phyloP scores from a whole-genome alignment of 805 yeast genomes.

The Scheffersomyces amazonensis region DNA sequence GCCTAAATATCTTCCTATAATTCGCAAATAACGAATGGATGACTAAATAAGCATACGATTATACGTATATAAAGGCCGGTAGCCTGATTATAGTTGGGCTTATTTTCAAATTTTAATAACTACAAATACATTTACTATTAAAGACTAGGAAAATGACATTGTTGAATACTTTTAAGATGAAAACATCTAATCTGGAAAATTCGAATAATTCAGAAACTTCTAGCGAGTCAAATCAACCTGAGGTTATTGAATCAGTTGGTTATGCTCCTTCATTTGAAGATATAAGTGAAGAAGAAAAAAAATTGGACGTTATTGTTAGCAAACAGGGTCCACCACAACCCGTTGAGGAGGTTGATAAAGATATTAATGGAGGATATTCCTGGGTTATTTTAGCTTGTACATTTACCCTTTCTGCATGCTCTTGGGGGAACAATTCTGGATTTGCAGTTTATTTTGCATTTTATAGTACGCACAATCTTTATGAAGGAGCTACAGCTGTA shows the following conservation, averaged over 20 bases:
- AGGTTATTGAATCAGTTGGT: background rate
- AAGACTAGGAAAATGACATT: too few relatives aligned
- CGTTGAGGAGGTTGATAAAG: slow-evolving; percentile 40
- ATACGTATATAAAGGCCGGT: too few relatives aligned
- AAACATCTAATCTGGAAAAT: too few relatives aligned
- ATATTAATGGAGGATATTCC: slow-evolving; percentile 57
- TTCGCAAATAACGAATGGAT: too few relatives aligned
- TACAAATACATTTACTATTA: too few relatives aligned
- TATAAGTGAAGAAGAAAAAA: background rate
- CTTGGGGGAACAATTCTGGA: slow-evolving; percentile 69
- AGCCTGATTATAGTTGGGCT: too few relatives aligned
- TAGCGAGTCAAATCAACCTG: background rate
- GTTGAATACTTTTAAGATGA: too few relatives aligned
- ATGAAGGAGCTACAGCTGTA: slow-evolving; percentile 47
- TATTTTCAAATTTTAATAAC: too few relatives aligned
- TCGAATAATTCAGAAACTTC: too few relatives aligned
- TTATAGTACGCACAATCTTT: slow-evolving; percentile 45
- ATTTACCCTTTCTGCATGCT: slow-evolving; percentile 44
- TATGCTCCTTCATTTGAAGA: background rate
- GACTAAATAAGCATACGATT: too few relatives aligned
- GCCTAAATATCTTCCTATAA: too few relatives aligned
- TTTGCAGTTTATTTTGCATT: slow-evolving; percentile 57
- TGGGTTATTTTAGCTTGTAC: slow-evolving; percentile 55
- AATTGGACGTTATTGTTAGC: background rate
- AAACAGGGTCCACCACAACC: slow-evolving; percentile 6